Base-by-base conservation (phyloP, 2,329 filamentous ascomycete species). In the Harringtonia aguacate region DNA sequence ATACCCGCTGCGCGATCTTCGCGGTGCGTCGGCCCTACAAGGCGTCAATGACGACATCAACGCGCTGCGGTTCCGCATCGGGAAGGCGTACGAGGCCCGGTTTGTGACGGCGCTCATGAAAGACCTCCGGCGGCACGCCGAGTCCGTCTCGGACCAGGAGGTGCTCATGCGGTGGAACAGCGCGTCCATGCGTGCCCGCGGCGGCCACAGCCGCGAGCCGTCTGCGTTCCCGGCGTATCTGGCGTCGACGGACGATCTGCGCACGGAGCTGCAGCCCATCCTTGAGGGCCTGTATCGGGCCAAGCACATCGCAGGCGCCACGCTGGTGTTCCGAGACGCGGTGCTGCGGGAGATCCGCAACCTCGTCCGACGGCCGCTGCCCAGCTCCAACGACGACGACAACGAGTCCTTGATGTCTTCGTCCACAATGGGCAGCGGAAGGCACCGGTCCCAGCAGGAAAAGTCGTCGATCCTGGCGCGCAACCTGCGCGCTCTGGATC, bases 321-420 rank as follows among this genome's bases (percentile, higher is more conserved):
- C 88, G n/a, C 75, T 81, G 33, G 79, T 81, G 0, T 97, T 92
- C 61, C 79, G 90, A 51, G 88, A 94, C 34, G 75, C 85, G 1
- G 79, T 94, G 13, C 67, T 94, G 49, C 81, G 85, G 40, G 92
- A 98, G 61, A 82, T 97, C 59, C 84, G 90, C 54, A 80, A 77
- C 29, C 69, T 97, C 39, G 90, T 98, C 40, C 77, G 88, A 43
- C 78, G 80, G 46, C 84, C 90, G 21, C 70, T 98, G 33, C 92
- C 92, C 1, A 95, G 88, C 56, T 94, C 90, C 12, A 92, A 79
- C 53, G 92, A 98, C 48, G 90, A 97, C 52, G 92, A 98, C 58
- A 86, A 83, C 48, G 86, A 92, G 58, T 94, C 88, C 1, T 83
- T 90, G 67, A 81, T 90, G 63, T 89, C 89, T 2, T 74, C 81